Percentiles rank a stretch among this genome's conserved stretches.
These are phyloP conservation scores for Pseudocercospora crystallina DNA, from an alignment of 2,329 filamentous ascomycete genomes.

Conservation along the genomic window DNA sequence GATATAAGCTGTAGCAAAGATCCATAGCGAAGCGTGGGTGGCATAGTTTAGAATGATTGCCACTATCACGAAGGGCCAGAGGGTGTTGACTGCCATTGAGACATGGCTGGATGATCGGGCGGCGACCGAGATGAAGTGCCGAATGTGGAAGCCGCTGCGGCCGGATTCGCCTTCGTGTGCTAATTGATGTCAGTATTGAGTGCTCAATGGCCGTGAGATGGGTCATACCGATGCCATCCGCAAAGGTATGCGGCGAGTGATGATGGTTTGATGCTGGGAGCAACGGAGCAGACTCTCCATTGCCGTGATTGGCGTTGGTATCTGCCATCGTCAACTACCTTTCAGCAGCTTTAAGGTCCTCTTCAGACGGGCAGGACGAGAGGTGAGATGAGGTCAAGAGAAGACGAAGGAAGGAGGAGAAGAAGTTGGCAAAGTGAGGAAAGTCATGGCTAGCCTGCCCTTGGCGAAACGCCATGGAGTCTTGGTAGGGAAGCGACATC, in stretches of 20 bases:
- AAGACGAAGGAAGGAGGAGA: too few relatives aligned
- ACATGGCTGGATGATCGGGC: conserved; percentile 46
- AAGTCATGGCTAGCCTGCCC: too few relatives aligned
- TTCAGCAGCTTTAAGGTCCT: too few relatives aligned
- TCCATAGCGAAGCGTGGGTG: conserved; percentile 40
- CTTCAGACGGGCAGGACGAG: too few relatives aligned
- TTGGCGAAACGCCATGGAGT: too few relatives aligned
- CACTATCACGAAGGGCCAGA: conserved; percentile 51
- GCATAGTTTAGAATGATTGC: conserved; percentile 51
- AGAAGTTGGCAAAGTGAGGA: too few relatives aligned
- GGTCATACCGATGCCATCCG: conserved; percentile 13
- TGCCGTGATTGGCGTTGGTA: conserved; percentile 1
- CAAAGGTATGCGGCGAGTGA: conserved; percentile 19
- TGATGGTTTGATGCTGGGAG: conserved; percentile 8
- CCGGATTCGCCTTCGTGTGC: conserved; percentile 47
- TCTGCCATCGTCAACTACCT: too few relatives aligned
- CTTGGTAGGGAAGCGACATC: too few relatives aligned
- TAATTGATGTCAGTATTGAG: not conserved
- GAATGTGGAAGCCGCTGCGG: conserved; percentile 44
- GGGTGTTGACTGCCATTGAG: conserved; percentile 47
- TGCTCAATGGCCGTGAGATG: not conserved
- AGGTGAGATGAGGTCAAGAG: too few relatives aligned
- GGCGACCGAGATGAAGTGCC: conserved; percentile 45
- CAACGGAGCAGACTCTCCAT: conserved; percentile 14
- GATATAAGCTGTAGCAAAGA: conserved; percentile 51